Base-by-base conservation (phyloP, 352 stramenopile genomes). In the Phytophthora meadii region DNA sequence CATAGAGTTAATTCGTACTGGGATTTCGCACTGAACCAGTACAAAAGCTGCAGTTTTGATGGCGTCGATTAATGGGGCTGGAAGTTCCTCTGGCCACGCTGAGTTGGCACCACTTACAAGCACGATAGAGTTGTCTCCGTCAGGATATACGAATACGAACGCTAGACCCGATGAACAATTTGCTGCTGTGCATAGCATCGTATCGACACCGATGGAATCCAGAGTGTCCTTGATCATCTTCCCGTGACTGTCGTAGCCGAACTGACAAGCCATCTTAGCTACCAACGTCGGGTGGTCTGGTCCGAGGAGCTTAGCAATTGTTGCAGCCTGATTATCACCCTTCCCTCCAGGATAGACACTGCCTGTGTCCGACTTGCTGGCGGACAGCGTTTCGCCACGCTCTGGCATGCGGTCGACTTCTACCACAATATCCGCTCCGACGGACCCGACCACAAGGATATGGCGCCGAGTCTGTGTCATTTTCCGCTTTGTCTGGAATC, bases 91-190 rank as follows among this genome's bases (percentile, higher is more conserved):
- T 8, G 79, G 73, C 82, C 82, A 93, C 40, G 77, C 74, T 14
- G 67, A 65, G 51, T 93, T 93, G 15, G 84, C 84, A 17, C 84
- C 84, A 39, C 82, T 79, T 4, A 90, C 81, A 45, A 92, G 86
- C 19, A 93, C 76, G 56, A 92, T 93, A 19, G 81, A 89, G 61
- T 93, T 93, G 51, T 90, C 79, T 41, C 84, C 84, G 46, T 89
- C 75, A 17, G 82, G 81, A 32, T 85, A 86, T 11, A 91, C 69
- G 6, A 93, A 90, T 41, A 93, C 81, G 48, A 88, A 86, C 14
- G 81, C 82, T 52, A 90, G 84, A 22, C 82, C 84, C 4, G 81
- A 92, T 0, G 78, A 72, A 9, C 66, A 83, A 36, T 46, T 54
- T 40, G 73, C 79, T 39, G 74, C 58, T 8, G 66, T 74, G 9